Conservation (phyloP, 2,329 filamentous ascomycete genomes). For the Fonsecaea pedrosoi region DNA sequence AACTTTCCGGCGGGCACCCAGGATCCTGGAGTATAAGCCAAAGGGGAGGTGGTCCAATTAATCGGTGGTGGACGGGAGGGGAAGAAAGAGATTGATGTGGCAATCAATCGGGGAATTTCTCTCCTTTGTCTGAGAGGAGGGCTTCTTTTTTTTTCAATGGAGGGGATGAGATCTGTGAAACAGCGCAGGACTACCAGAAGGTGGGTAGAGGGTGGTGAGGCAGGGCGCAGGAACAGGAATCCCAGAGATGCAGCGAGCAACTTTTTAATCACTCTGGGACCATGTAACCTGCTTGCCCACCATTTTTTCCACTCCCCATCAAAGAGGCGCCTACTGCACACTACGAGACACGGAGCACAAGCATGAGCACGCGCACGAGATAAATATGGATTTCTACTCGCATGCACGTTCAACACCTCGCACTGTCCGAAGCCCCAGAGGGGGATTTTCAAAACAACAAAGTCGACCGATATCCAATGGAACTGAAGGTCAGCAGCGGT, state of each 20-base stretch:
- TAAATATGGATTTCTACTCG: slow-evolving; percentile 17
- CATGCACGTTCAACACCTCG: neutral
- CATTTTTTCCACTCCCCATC: neutral
- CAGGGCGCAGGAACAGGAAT: neutral
- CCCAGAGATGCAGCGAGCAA: neutral
- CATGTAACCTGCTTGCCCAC: slow-evolving; percentile 18
- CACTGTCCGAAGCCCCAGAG: neutral
- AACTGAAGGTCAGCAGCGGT: slow-evolving; percentile 22
- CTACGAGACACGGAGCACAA: neutral
- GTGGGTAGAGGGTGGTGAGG: neutral
- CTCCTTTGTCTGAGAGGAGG: neutral
- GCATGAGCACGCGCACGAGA: neutral
- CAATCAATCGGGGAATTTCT: slow-evolving; percentile 4
- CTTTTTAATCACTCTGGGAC: neutral
- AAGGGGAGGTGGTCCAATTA: neutral
- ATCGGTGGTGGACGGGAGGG: neutral
- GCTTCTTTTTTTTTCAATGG: neutral
- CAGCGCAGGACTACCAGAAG: neutral
- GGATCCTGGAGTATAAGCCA: slow-evolving; percentile 9
- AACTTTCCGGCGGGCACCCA: slow-evolving; percentile 3
- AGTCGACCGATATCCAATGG: slow-evolving; percentile 30
- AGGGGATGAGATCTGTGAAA: neutral
- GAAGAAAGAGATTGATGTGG: slow-evolving; percentile 1
- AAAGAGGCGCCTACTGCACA: neutral
- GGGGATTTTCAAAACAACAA: slow-evolving; percentile 29